These are phyloP conservation scores for Fagopyrum tataricum DNA, from an alignment of 148 eudicot species.

Conservation along the genomic window DNA sequence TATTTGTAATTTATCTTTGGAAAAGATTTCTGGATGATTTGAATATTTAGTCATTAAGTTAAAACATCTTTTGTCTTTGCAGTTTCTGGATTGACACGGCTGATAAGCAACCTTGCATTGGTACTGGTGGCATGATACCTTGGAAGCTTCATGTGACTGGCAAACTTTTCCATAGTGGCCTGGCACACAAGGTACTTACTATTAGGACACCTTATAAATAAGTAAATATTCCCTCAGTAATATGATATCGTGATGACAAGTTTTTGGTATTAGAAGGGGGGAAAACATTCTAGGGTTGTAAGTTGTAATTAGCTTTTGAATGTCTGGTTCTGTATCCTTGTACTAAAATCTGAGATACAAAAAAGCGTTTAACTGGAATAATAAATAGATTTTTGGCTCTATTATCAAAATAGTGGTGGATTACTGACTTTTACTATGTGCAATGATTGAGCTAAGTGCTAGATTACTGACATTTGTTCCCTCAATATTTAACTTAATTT, in stretches of 20 bases:
- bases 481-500: too few relatives aligned
- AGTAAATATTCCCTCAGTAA: not conserved
- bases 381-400: not conserved
- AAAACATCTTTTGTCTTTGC: conserved; percentile 14
- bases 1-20: not conserved
- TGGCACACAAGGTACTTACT: conserved; percentile 74
- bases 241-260: not conserved
- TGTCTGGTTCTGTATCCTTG: not conserved
- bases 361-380: not conserved
- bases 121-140: conserved; percentile 92
- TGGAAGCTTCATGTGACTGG: conserved; percentile 84
- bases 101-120: conserved; percentile 99
- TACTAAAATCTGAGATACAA: not conserved
- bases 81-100: conserved; percentile 99
- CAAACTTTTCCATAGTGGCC: conserved; percentile 96
- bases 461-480: not conserved
- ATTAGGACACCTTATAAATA: not conserved
- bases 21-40: not conserved
- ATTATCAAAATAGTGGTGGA: not conserved
- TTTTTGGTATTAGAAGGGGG: not conserved
- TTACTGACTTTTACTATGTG: not conserved
- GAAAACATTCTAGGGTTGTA: not conserved
- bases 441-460: not conserved
- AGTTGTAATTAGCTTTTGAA: not conserved
- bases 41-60: not conserved